Conservation (phyloP, 495 filamentous ascomycete species). For the Penicillium flavigenum region DNA sequence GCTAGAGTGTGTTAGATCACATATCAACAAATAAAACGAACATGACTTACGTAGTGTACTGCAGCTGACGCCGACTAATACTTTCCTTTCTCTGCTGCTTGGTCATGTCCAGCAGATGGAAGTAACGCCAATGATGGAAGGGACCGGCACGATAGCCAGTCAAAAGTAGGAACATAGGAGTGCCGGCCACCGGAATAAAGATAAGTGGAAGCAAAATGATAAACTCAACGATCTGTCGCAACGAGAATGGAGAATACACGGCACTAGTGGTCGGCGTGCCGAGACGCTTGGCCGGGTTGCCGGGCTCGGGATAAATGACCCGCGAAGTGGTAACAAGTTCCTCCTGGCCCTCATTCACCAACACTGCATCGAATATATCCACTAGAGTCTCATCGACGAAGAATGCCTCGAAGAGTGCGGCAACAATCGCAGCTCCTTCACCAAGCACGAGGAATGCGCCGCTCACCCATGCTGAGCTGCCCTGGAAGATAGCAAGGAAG, state of each 20-base stretch:
- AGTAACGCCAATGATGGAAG: conserved; percentile 67
- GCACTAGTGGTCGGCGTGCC: conserved; percentile 58
- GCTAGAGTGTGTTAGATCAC: conserved; percentile 28
- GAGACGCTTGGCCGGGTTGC: conserved; percentile 54
- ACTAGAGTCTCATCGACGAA: conserved; percentile 68
- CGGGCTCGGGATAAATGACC: conserved; percentile 52
- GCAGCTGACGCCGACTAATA: conserved; percentile 50
- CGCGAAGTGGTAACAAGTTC: conserved; percentile 56
- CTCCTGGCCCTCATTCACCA: conserved; percentile 58
- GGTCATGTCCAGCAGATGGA: conserved; percentile 55
- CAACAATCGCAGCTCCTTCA: conserved; percentile 60
- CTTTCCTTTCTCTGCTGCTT: conserved; percentile 58
- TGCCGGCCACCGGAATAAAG: conserved; percentile 62
- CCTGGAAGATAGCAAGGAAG: conserved; percentile 64
- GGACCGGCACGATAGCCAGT: conserved; percentile 65
- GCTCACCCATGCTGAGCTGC: conserved; percentile 58
- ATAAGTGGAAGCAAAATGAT: conserved; percentile 66
- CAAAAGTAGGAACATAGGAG: conserved; percentile 61
- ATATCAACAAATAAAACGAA: background rate
- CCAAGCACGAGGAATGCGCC: conserved; percentile 65
- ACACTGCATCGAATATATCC: conserved; percentile 64
- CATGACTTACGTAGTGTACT: conserved; percentile 61
- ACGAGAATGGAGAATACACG: conserved; percentile 65
- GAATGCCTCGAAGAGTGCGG: conserved; percentile 64
- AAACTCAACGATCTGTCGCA: conserved; percentile 76